phyloP scores from a whole-genome alignment of 768 basidiomycete species.

The Leccinum sublutescens region DNA sequence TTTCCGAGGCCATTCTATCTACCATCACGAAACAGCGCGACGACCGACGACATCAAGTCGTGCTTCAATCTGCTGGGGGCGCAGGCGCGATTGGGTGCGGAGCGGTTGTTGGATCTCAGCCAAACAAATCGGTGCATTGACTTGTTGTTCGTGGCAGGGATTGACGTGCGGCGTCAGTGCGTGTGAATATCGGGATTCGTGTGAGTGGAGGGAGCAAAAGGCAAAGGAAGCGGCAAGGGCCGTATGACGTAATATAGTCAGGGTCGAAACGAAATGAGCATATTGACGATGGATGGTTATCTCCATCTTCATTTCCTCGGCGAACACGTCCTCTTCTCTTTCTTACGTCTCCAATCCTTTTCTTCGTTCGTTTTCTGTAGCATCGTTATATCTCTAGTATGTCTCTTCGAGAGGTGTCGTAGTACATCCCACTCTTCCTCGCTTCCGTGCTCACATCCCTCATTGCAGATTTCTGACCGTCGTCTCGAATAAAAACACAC shows the following conservation, averaged over 20 bases:
- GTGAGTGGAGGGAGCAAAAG: slow-evolving; percentile 71
- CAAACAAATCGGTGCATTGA: slow-evolving; percentile 56
- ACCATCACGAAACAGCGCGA: slow-evolving; percentile 87
- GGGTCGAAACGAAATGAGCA: no score
- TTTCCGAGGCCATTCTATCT: slow-evolving; percentile 80
- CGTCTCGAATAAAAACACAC: slow-evolving; percentile 47
- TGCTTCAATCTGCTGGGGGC: slow-evolving; percentile 63
- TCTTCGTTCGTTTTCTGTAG: slow-evolving; percentile 47
- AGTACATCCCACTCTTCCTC: slow-evolving; percentile 9
- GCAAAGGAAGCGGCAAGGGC: slow-evolving; percentile 38
- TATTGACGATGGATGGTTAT: slow-evolving; percentile 46
- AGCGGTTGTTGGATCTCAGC: slow-evolving; percentile 52
- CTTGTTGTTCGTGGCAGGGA: not conserved
- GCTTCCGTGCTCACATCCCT: slow-evolving; percentile 1
- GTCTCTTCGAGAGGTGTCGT: slow-evolving; percentile 55
- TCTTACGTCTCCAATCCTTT: slow-evolving; percentile 45
- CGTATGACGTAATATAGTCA: slow-evolving; percentile 13
- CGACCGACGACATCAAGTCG: slow-evolving; percentile 67
- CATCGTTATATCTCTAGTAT: slow-evolving; percentile 45
- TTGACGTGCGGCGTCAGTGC: slow-evolving; percentile 37
- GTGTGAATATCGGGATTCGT: slow-evolving; percentile 72
- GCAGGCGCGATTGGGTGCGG: no score
- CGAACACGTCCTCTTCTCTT: slow-evolving; percentile 45
- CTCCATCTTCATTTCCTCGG: slow-evolving; percentile 42
- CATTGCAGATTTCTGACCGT: slow-evolving; percentile 52